phyloP scores from a whole-genome alignment of 2,329 filamentous ascomycete genomes.

The Xylaria hypoxylon region DNA sequence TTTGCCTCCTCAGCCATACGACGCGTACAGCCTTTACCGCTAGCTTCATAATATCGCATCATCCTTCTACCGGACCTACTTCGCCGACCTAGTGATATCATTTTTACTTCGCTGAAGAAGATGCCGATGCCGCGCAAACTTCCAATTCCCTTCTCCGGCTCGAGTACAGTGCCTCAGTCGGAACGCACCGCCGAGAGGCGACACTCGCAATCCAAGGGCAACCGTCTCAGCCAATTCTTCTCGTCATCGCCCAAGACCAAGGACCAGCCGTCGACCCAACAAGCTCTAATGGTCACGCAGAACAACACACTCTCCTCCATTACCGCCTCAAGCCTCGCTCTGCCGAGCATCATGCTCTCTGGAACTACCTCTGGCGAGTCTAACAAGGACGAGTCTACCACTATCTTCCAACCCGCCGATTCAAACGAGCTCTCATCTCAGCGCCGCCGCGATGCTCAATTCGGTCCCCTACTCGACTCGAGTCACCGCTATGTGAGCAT shows the following conservation, averaged over 20 bases:
- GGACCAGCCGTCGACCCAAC: slow-evolving; percentile 72
- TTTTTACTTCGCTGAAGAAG: slow-evolving; percentile 50
- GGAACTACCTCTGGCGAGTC: slow-evolving; percentile 81
- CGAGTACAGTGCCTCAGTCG: slow-evolving; percentile 59
- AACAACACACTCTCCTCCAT: slow-evolving; percentile 70
- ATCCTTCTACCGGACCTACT: slow-evolving; percentile 18
- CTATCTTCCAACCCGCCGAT: slow-evolving; percentile 87
- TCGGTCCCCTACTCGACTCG: slow-evolving; percentile 83
- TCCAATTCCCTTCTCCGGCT: slow-evolving; percentile 66
- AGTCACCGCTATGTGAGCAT: slow-evolving; percentile 90
- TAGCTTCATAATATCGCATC: slow-evolving; percentile 33
- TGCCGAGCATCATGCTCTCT: slow-evolving; percentile 92
- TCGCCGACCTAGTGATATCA: slow-evolving; percentile 32
- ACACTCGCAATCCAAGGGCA: slow-evolving; percentile 74
- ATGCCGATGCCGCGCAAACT: slow-evolving; percentile 72
- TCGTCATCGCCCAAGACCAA: slow-evolving; percentile 82
- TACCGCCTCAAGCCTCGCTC: slow-evolving; percentile 77
- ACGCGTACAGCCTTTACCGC: slow-evolving; percentile 23
- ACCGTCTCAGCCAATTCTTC: slow-evolving; percentile 85
- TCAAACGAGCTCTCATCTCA: slow-evolving; percentile 83
- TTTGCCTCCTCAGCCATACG: slow-evolving; percentile 22
- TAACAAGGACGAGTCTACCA: slow-evolving; percentile 78
- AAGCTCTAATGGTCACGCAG: slow-evolving; percentile 75
- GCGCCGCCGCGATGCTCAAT: slow-evolving; percentile 86
- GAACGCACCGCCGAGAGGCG: slow-evolving; percentile 67